phyloP scores from a whole-genome alignment of 768 basidiomycete species.

The Crepidotus variabilis region DNA sequence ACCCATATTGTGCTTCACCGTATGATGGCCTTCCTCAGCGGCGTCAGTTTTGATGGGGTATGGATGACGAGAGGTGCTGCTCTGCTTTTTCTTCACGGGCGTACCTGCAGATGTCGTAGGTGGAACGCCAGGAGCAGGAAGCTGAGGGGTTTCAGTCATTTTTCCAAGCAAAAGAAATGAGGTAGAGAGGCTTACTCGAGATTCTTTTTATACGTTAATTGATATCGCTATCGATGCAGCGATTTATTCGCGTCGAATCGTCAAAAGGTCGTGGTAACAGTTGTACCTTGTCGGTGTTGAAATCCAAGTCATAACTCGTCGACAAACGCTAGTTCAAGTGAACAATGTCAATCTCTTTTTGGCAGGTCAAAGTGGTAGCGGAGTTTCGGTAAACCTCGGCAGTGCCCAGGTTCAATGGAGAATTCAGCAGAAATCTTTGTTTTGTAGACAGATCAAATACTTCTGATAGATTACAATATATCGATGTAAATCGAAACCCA shows the following conservation, averaged over 20 bases:
- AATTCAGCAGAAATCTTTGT: too few species aligned
- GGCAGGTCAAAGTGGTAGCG: too few species aligned
- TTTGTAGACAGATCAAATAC: too few species aligned
- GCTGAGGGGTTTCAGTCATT: not conserved
- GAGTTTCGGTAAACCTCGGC: too few species aligned
- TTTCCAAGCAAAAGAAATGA: not conserved
- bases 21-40: not conserved
- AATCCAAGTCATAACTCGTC: not conserved
- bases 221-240: not conserved
- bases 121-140: not conserved
- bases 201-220: not conserved
- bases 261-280: too few species aligned
- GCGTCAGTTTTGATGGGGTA: not conserved
- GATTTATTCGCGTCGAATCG: too few species aligned
- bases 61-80: not conserved
- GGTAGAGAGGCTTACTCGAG: not conserved
- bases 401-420: too few species aligned
- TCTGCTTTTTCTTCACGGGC: not conserved
- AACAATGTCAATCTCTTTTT: too few species aligned
- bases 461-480: too few species aligned
- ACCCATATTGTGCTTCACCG: not conserved
- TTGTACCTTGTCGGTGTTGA: not conserved
- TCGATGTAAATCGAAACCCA: too few species aligned
- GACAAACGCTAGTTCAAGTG: not conserved
- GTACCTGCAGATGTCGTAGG: not conserved